Evolutionary conservation across 2,329 filamentous ascomycete species (phyloP).

Genomic region (Davidsoniella australis): DNA sequence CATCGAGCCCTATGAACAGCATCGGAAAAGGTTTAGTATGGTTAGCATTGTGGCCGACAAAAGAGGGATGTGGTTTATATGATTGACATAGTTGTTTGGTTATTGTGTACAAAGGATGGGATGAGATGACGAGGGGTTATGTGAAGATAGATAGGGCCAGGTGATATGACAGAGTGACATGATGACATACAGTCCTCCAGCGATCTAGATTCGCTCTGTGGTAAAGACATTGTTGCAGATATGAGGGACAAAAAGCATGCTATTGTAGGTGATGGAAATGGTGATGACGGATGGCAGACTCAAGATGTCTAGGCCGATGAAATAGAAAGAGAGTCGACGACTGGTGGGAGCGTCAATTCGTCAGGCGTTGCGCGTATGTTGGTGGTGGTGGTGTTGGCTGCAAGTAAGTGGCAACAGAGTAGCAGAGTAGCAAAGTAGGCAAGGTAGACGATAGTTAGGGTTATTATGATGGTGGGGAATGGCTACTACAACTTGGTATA

Average conservation of each 20-base stretch:
- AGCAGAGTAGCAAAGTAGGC: no score
- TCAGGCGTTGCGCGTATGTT: not conserved
- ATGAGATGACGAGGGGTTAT: not conserved
- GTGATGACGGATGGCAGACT: no score
- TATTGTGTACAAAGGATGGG: not conserved
- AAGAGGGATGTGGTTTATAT: not conserved
- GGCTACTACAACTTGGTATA: no score
- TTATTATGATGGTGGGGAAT: no score
- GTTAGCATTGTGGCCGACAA: not conserved
- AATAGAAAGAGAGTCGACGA: not conserved
- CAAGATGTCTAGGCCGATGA: no score
- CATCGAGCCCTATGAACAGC: slow-evolving; percentile 58
- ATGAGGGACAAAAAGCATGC: slow-evolving; percentile 8
- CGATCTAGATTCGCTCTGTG: slow-evolving; percentile 5
- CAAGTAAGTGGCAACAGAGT: no score
- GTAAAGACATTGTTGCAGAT: slow-evolving; percentile 4
- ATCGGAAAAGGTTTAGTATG: not conserved
- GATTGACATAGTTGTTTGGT: not conserved
- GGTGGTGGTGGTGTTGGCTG: not conserved
- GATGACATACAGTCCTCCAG: slow-evolving; percentile 3
- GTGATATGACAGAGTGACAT: no score
- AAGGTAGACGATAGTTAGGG: no score
- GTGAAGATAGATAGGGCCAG: no score
- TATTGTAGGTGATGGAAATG: not conserved
- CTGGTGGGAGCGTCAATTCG: no score